Conservation (phyloP, 2,329 filamentous ascomycete species). For the Ramularia endophylla region DNA sequence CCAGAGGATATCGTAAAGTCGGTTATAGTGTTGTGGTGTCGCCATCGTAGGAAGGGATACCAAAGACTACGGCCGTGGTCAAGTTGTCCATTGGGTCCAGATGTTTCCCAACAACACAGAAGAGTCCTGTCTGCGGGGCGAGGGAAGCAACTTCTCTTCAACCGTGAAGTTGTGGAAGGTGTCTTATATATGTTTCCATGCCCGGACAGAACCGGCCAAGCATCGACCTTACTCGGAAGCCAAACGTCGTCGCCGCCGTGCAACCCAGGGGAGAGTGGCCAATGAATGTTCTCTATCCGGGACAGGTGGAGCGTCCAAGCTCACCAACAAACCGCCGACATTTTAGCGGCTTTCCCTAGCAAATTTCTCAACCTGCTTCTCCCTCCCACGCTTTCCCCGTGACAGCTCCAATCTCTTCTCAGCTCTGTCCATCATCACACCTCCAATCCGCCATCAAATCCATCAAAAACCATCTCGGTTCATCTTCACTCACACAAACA, state of each 20-base stretch:
- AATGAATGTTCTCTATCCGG: constrained; percentile 15
- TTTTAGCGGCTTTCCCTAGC: constrained; percentile 22
- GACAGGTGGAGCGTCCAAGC: constrained; percentile 18
- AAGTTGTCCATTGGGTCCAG: too few relatives aligned
- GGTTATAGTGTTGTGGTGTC: too few relatives aligned
- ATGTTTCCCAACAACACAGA: too few relatives aligned
- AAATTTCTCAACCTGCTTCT: constrained; percentile 19
- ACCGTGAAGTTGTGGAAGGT: constrained; percentile 1
- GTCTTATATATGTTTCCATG: constrained; percentile 15
- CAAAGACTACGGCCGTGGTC: too few relatives aligned
- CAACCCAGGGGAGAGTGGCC: constrained; percentile 14
- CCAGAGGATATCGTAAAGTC: too few relatives aligned
- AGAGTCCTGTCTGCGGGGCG: too few relatives aligned
- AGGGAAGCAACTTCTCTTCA: too few relatives aligned
- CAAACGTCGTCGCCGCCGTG: constrained; percentile 14
- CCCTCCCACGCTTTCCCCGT: constrained; percentile 25
- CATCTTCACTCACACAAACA: constrained; percentile 32
- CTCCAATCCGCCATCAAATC: constrained; percentile 23
- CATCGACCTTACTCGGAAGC: constrained; percentile 6
- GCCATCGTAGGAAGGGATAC: too few relatives aligned
- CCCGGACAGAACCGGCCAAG: constrained; percentile 14
- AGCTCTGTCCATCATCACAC: constrained; percentile 16
- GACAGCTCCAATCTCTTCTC: constrained; percentile 22
- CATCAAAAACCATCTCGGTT: constrained; percentile 15
- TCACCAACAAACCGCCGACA: constrained; percentile 16